Conservation (phyloP, 495 filamentous ascomycete genomes). For the Amniculicola lignicola region DNA sequence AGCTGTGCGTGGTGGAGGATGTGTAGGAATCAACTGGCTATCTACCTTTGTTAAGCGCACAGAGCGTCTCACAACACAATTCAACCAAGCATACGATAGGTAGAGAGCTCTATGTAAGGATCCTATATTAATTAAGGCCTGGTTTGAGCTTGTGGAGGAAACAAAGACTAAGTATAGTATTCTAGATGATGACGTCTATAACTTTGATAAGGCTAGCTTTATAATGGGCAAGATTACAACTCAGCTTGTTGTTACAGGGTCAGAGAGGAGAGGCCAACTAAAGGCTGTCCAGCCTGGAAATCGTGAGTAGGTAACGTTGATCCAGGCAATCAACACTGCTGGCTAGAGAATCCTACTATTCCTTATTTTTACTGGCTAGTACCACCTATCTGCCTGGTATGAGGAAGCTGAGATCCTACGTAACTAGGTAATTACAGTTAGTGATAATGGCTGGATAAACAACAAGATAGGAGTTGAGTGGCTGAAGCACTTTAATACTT, state of each 20-base stretch:
- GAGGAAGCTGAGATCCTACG: background rate
- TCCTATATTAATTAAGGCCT: slow-evolving; percentile 36
- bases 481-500: slow-evolving; percentile 9
- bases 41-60: slow-evolving; percentile 35
- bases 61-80: slow-evolving; percentile 37
- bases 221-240: background rate
- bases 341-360: background rate
- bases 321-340: background rate
- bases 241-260: background rate
- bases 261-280: background rate
- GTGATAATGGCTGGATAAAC: slow-evolving; percentile 7
- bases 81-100: slow-evolving; percentile 38
- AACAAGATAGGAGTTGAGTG: too few species aligned
- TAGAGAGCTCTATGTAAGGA: slow-evolving; percentile 44
- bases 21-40: too few species aligned
- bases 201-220: too few species aligned
- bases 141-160: slow-evolving; percentile 42
- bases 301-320: background rate
- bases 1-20: slow-evolving; percentile 7
- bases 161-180: slow-evolving; percentile 42
- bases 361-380: background rate
- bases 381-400: slow-evolving; percentile 5
- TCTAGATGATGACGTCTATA: slow-evolving; percentile 42
- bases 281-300: slow-evolving; percentile 1
- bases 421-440: background rate